phyloP scores from a whole-genome alignment of 2,329 filamentous ascomycete genomes.

The Coniella vitis region DNA sequence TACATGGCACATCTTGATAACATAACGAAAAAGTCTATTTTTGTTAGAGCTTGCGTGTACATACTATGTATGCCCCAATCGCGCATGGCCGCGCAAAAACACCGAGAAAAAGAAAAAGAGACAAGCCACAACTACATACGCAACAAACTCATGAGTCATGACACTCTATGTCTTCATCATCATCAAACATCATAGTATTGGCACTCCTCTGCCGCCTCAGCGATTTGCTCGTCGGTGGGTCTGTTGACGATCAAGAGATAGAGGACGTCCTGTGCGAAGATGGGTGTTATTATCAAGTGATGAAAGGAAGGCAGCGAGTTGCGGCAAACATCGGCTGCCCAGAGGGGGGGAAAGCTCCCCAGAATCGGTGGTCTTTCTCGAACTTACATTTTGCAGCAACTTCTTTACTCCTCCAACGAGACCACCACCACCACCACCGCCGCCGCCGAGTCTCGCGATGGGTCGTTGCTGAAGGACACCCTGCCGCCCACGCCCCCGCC shows the following conservation, averaged over 20 bases:
- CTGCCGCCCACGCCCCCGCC: not conserved
- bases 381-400: constrained; percentile 12
- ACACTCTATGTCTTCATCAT: too few relatives aligned
- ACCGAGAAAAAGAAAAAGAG: too few relatives aligned
- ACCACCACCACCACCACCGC: not conserved
- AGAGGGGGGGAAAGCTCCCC: too few relatives aligned
- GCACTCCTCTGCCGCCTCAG: not conserved
- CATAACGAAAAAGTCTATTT: not conserved
- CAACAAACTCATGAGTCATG: too few relatives aligned
- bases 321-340: too few relatives aligned
- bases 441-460: not conserved
- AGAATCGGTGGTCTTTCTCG: too few relatives aligned
- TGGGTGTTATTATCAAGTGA: too few relatives aligned
- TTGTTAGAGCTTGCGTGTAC: not conserved
- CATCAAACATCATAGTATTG: not conserved
- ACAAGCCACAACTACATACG: too few relatives aligned
- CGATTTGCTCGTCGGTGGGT: constrained; percentile 10
- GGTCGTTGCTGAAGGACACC: not conserved
- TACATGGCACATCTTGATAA: too few relatives aligned
- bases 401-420: constrained; percentile 13
- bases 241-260: constrained; percentile 16
- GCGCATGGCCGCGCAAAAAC: too few relatives aligned
- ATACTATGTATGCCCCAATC: too few relatives aligned
- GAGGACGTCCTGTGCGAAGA: constrained; percentile 15
- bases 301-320: too few relatives aligned